Base-by-base conservation (phyloP, 2,329 filamentous ascomycete genomes). In the Colletotrichum sansevieriae region DNA sequence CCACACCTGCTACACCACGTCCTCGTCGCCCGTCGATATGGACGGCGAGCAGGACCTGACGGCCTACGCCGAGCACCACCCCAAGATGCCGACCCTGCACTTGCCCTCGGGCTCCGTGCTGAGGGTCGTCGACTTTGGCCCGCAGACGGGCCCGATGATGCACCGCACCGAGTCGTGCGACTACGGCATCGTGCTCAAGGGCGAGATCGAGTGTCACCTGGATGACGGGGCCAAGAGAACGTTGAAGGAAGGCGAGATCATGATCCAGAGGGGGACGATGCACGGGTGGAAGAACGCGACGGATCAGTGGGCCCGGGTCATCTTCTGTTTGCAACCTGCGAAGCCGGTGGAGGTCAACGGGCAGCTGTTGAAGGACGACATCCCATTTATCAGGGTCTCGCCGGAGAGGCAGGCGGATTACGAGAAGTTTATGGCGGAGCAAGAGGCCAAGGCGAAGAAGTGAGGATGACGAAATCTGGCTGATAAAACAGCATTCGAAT, bases 141-240 rank as follows among this genome's bases (percentile, higher is more conserved):
- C 72, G 20, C 13, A 58, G 8, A 64, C 58, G 33, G 64, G 52
- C n/a, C 64, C 68, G 22, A 61, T 71, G 55, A 81, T 84, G 76
- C 83, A 85, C 65, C 78, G 83, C 12, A 84, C 83, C 1, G 76
- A 80, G 64, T 82, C 78, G 59, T 74, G 84, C 5, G 83, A 85
- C 71, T 85, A 82, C 65, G 83, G 82, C 4, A 76, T 84, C 51
- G 80, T 85, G 13, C 71, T 85, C 6, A 82, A 84, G 63, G 83
- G 83, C 1, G 75, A 79, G 70, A 71, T 85, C 41, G 82, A 84
- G 72, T 76, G 83, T 76, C 52, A 80, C n/a, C 70, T 85, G 11
- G 83, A 84, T 70, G 78, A 78, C 25, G 82, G 83, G 10, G 81
- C 80, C 41, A 76, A 70, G 58, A 74, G 76, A 29, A 55, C 76